Conservation (phyloP, 2,329 filamentous ascomycete genomes). For the Colletotrichum simmondsii region DNA sequence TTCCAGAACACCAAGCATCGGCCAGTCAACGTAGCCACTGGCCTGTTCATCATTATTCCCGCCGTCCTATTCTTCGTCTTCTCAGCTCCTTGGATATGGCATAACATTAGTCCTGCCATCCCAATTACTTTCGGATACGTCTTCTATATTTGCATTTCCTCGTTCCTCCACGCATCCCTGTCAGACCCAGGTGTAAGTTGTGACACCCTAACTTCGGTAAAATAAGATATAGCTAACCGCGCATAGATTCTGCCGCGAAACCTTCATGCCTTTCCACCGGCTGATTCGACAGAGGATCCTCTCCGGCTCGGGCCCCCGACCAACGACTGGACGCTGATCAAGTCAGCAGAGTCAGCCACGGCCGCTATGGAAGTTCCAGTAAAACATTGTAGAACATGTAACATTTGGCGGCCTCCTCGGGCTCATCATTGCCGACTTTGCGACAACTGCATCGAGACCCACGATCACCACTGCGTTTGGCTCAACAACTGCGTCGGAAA, state of each 20-base stretch:
- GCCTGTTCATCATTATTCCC: conserved; percentile 81
- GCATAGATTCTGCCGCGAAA: conserved; percentile 89
- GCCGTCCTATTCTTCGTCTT: conserved; percentile 85
- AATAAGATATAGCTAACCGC: not conserved
- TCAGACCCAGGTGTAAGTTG: conserved; percentile 89
- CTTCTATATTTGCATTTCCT: conserved; percentile 91
- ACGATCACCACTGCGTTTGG: conserved; percentile 99
- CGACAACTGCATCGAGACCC: conserved; percentile 96
- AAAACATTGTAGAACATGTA: conserved; percentile 98
- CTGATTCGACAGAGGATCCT: conserved; percentile 81
- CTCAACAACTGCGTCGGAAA: conserved; percentile 98
- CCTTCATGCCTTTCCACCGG: conserved; percentile 85
- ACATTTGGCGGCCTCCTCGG: conserved; percentile 95
- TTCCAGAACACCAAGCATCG: conserved; percentile 88
- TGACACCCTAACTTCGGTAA: not conserved
- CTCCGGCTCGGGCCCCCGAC: conserved; percentile 84
- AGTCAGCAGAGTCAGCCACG: conserved; percentile 77
- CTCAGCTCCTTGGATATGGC: conserved; percentile 87
- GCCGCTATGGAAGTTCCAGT: conserved; percentile 97
- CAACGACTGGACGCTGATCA: conserved; percentile 94
- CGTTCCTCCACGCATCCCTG: conserved; percentile 91
- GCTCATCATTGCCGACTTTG: conserved; percentile 97
- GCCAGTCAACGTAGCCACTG: conserved; percentile 91
- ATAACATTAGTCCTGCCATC: conserved; percentile 86
- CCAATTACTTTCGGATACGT: conserved; percentile 92